These are phyloP conservation scores for Amaranthus palmeri DNA, from an alignment of 148 eudicot genomes.

Conservation along the genomic window DNA sequence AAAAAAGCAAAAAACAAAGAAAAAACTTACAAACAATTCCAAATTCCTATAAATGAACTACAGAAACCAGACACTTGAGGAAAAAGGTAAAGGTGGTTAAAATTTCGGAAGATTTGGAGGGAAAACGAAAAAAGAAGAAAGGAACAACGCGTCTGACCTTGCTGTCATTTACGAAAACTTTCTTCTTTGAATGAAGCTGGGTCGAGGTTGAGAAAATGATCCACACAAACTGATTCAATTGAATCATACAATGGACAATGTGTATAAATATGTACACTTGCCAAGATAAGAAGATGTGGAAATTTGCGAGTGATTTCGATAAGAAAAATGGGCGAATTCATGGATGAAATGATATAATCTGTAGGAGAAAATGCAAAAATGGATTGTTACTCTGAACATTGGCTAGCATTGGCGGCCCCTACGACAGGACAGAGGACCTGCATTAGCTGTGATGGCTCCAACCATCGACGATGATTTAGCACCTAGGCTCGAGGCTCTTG, in stretches of 20 bases:
- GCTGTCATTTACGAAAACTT: slow-evolving; percentile 30
- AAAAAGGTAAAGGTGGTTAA: slow-evolving; percentile 21
- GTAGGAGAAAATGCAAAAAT: background rate
- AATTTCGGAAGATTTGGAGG: slow-evolving; percentile 15
- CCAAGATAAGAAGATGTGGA: slow-evolving; percentile 27
- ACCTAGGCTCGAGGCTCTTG: slow-evolving; percentile 82
- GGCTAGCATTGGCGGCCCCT: slow-evolving; percentile 62
- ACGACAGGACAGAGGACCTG: slow-evolving; percentile 77
- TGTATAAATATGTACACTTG: slow-evolving; percentile 60
- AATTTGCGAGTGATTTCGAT: background rate
- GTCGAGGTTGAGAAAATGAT: slow-evolving; percentile 67
- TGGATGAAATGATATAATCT: slow-evolving; percentile 23
- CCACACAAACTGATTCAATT: slow-evolving; percentile 13
- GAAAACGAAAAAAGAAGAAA: background rate
- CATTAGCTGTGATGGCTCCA: slow-evolving; percentile 64
- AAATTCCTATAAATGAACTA: slow-evolving; percentile 20
- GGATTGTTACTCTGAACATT: slow-evolving; percentile 18
- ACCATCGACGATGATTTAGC: slow-evolving; percentile 90
- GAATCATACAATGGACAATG: slow-evolving; percentile 40
- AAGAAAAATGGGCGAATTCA: slow-evolving; percentile 3
- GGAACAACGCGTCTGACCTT: slow-evolving; percentile 62
- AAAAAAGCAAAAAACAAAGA: background rate
- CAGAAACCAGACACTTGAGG: slow-evolving; percentile 12
- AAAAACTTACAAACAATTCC: slow-evolving; percentile 12
- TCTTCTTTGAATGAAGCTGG: slow-evolving; percentile 40